phyloP scores from a whole-genome alignment of 345 rosid genomes.

The Eucalyptus coolabah region DNA sequence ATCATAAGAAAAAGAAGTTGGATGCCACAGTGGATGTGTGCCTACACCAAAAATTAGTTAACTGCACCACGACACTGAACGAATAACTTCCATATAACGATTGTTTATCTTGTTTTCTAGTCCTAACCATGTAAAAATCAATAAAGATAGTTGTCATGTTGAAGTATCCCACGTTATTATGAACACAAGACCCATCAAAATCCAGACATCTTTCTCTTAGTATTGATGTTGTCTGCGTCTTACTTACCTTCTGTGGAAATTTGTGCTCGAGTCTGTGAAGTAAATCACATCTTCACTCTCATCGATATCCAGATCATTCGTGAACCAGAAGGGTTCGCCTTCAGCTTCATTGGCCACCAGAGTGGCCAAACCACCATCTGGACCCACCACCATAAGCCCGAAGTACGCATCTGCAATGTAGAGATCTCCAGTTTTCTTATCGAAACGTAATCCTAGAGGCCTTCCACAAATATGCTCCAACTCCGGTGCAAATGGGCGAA shows the following conservation, averaged over 20 bases:
- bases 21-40: background rate
- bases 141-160: background rate
- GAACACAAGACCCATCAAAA: background rate
- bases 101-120: background rate
- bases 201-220: background rate
- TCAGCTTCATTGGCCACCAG: conserved; percentile 42
- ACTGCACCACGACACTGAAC: background rate
- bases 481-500: conserved; percentile 46
- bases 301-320: conserved; percentile 67
- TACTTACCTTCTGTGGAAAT: conserved; percentile 51
- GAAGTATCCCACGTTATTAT: background rate
- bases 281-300: conserved; percentile 40
- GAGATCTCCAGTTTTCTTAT: conserved; percentile 52
- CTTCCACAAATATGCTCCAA: conserved; percentile 76
- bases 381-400: conserved; percentile 55
- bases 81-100: background rate
- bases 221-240: background rate
- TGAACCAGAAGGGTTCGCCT: conserved; percentile 45
- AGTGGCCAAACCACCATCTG: conserved; percentile 51
- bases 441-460: conserved; percentile 58
- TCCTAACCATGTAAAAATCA: background rate
- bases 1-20: background rate
- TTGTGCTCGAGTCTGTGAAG: conserved; percentile 60
- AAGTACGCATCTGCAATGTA: conserved; percentile 77
- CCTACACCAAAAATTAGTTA: background rate